Evolutionary conservation across 345 rosid species (phyloP).

Genomic region (Eucalyptus curtisii): DNA sequence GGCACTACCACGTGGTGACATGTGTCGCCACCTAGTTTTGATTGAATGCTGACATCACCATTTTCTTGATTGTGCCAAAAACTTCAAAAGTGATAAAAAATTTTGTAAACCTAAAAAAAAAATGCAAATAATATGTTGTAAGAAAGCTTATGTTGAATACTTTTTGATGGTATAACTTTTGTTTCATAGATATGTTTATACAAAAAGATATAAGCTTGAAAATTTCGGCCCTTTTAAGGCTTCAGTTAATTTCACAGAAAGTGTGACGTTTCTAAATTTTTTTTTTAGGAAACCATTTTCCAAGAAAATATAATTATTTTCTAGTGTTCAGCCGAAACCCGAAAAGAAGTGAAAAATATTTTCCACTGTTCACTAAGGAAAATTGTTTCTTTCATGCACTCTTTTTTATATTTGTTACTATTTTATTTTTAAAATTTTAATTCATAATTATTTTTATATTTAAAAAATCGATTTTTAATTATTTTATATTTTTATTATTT

Average conservation of each 20-base stretch:
- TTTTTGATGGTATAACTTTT: not conserved
- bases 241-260: too few species aligned
- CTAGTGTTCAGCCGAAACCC: rapidly evolving
- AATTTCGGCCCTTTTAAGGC: not conserved
- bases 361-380: too few species aligned
- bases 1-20: not conserved
- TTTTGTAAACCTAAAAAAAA: not conserved
- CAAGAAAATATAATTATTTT: too few species aligned
- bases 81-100: not conserved
- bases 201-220: not conserved
- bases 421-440: too few species aligned
- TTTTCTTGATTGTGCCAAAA: not conserved
- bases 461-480: too few species aligned
- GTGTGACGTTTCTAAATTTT: rapidly evolving
- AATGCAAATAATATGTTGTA: not conserved
- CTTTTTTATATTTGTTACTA: too few species aligned
- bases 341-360: too few species aligned
- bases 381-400: too few species aligned
- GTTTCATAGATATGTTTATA: not conserved
- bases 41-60: not conserved
- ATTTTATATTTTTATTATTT: too few species aligned
- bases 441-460: too few species aligned
- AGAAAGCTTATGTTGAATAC: not conserved
- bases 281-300: too few species aligned
- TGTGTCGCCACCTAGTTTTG: not conserved